phyloP scores from a whole-genome alignment of 306 rosid species.

The Crotalaria pallida region DNA sequence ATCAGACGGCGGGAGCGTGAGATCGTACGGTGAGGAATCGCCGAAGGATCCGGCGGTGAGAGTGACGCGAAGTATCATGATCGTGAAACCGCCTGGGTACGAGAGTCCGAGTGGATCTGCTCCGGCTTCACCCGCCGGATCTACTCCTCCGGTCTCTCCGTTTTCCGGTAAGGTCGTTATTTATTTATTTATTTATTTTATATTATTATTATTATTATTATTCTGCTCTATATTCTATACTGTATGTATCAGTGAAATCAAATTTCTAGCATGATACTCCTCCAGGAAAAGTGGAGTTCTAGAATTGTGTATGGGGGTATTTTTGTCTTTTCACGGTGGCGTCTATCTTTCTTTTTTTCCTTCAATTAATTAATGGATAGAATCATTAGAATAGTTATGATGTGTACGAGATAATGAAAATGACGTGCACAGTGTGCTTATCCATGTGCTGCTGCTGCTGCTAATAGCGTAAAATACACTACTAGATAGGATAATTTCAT shows the following conservation, averaged over 20 bases:
- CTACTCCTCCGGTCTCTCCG: slow-evolving; percentile 84
- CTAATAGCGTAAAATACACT: too few relatives aligned
- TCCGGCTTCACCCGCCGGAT: slow-evolving; percentile 80
- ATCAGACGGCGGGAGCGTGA: slow-evolving; percentile 40
- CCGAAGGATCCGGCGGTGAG: slow-evolving; percentile 39
- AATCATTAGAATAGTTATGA: too few relatives aligned
- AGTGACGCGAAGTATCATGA: slow-evolving; percentile 90
- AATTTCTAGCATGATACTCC: background rate
- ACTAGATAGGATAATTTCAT: too few relatives aligned
- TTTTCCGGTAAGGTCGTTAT: slow-evolving; percentile 62
- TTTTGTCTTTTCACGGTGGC: slow-evolving; percentile 20
- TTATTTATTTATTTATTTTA: too few relatives aligned
- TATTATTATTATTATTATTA: too few relatives aligned
- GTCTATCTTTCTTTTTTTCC: background rate
- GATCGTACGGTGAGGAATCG: slow-evolving; percentile 45
- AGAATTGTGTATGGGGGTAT: slow-evolving; percentile 22
- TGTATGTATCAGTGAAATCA: background rate
- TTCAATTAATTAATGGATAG: background rate
- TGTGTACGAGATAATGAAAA: background rate
- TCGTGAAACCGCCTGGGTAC: slow-evolving; percentile 68
- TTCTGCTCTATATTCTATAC: background rate
- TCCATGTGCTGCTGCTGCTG: background rate
- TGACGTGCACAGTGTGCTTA: background rate
- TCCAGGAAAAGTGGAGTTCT: background rate
- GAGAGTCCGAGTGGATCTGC: slow-evolving; percentile 65